phyloP scores from a whole-genome alignment of 2,329 filamentous ascomycete genomes.

The Alternaria consortialis region DNA sequence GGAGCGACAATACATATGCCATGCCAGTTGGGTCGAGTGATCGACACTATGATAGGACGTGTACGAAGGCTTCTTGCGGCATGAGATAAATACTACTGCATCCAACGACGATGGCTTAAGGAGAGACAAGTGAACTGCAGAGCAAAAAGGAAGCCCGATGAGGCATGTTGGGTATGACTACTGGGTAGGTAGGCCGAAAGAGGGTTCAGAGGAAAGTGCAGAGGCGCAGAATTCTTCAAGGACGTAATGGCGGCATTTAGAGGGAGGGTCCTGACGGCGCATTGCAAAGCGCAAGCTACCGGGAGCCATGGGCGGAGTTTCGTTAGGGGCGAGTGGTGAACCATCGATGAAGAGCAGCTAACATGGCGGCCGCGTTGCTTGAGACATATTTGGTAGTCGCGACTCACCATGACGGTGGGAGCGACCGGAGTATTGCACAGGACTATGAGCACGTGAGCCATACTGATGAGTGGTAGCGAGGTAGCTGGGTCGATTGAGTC shows the following conservation, averaged over 20 bases:
- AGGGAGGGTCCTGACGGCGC: constrained; percentile 28
- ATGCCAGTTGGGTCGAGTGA: constrained; percentile 35
- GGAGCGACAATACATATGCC: constrained; percentile 53
- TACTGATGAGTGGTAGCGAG: neutral
- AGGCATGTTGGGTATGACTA: constrained; percentile 21
- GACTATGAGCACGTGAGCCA: neutral
- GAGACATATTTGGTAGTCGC: constrained; percentile 16
- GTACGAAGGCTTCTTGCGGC: constrained; percentile 34
- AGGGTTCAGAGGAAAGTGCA: constrained; percentile 33
- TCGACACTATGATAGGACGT: constrained; percentile 33
- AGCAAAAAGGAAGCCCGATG: constrained; percentile 17
- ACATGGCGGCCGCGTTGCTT: constrained; percentile 19
- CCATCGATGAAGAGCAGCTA: constrained; percentile 7
- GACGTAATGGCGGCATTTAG: constrained; percentile 9
- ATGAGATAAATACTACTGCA: constrained; percentile 52
- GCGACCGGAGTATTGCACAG: neutral
- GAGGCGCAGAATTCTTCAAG: constrained; percentile 12
- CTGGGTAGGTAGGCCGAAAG: constrained; percentile 25
- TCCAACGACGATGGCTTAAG: constrained; percentile 40
- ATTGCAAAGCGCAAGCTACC: constrained; percentile 25
- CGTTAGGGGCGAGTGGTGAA: constrained; percentile 11
- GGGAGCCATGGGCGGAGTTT: constrained; percentile 16
- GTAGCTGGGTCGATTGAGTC: neutral
- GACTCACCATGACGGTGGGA: constrained; percentile 20
- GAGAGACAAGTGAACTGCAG: constrained; percentile 34